Conservation (phyloP, 2,329 filamentous ascomycete genomes). For the Phaeomoniella chlamydospora region DNA sequence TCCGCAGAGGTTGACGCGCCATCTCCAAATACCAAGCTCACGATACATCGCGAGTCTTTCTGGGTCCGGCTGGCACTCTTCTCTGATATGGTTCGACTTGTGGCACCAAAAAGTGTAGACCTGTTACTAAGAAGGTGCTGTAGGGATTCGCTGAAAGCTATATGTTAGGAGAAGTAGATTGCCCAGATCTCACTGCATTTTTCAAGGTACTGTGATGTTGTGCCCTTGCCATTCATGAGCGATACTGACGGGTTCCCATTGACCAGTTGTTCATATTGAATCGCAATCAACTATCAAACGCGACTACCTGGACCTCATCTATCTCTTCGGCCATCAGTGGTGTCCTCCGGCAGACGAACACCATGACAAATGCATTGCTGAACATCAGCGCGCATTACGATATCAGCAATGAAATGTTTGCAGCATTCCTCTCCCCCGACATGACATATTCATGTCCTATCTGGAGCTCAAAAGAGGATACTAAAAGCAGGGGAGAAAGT, state of each 20-base stretch:
- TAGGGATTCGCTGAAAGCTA: slow-evolving; percentile 57
- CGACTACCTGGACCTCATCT: slow-evolving; percentile 46
- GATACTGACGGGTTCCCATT: neutral
- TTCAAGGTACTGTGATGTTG: slow-evolving; percentile 40
- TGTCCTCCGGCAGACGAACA: slow-evolving; percentile 43
- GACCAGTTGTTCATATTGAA: slow-evolving; percentile 55
- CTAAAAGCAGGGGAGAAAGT: slow-evolving; percentile 33
- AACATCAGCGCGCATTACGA: slow-evolving; percentile 64
- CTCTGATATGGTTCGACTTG: slow-evolving; percentile 53
- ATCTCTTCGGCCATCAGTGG: slow-evolving; percentile 43
- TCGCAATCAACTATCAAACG: slow-evolving; percentile 48
- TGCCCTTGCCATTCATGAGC: neutral
- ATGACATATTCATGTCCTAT: slow-evolving; percentile 24
- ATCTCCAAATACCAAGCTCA: slow-evolving; percentile 33
- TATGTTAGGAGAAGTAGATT: slow-evolving; percentile 58
- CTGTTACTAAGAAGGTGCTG: neutral
- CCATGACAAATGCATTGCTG: slow-evolving; percentile 41
- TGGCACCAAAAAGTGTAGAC: too few relatives aligned
- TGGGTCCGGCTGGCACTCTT: slow-evolving; percentile 57
- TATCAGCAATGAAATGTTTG: slow-evolving; percentile 33
- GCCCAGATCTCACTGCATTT: slow-evolving; percentile 50
- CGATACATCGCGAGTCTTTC: slow-evolving; percentile 51
- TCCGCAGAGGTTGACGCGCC: slow-evolving; percentile 17
- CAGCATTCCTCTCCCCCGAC: slow-evolving; percentile 12
- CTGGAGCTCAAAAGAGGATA: slow-evolving; percentile 36